Conservation (phyloP, 306 rosid genomes). For the Gynostemma pentaphyllum region DNA sequence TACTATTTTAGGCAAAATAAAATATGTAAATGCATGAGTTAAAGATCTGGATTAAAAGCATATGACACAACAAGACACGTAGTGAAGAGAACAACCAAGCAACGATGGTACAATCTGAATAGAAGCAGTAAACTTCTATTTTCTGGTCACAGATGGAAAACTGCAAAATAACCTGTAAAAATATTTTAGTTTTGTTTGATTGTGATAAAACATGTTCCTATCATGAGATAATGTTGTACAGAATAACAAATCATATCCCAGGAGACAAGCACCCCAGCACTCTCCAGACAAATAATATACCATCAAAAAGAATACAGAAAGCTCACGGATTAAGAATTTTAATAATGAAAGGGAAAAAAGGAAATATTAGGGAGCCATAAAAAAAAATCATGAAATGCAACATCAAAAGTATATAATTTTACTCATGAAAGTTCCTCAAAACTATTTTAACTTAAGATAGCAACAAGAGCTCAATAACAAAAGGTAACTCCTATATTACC, state of each 20-base stretch:
- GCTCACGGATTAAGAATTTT: background rate
- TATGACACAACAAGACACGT: background rate
- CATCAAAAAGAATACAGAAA: background rate
- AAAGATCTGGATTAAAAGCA: background rate
- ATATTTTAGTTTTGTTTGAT: background rate
- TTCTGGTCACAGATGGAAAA: background rate
- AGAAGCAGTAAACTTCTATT: background rate
- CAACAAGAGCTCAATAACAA: background rate
- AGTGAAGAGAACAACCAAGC: too few relatives aligned
- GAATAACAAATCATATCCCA: background rate
- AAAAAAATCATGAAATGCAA: background rate
- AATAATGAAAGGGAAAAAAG: background rate
- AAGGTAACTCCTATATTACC: conserved; percentile 30
- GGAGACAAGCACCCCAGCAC: background rate
- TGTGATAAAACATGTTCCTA: background rate
- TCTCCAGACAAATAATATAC: background rate
- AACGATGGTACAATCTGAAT: background rate
- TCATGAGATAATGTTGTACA: background rate
- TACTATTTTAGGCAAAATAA: conserved; percentile 10
- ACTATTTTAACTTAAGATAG: background rate
- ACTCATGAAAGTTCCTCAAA: background rate
- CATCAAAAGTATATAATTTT: background rate
- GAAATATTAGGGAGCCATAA: background rate
- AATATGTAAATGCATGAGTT: conserved; percentile 7
- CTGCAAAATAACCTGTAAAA: background rate